Base-by-base conservation (phyloP, 2,329 filamentous ascomycete genomes). In the Paracoccidioides lutzii region DNA sequence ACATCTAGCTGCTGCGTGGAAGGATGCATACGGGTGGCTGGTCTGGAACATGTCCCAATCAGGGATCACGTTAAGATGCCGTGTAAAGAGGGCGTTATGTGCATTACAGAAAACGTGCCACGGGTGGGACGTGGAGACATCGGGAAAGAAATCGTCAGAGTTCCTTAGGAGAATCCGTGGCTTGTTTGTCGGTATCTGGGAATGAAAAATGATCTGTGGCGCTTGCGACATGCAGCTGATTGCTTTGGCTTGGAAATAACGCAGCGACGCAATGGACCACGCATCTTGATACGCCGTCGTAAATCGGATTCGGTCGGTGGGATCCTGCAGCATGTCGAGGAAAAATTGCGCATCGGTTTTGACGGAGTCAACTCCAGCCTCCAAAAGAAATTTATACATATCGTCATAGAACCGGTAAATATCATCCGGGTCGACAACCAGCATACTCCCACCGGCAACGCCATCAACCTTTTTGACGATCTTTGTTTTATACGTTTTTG, bases 51-150 rank as follows among this genome's bases (percentile, higher is more conserved):
- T 86, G 64, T 86, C 83, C 83, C 83, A 86, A 69, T 96, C 90
- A 0, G 93, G 91, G 0, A 97, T 72, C 0, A 89, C 81, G 62
- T 96, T 95, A 37, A 97, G 76, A 65, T 93, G 85, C 59, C 88
- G 83, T 1, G 86, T 90, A 12, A 97, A 75, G 0, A 97, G 76
- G 37, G 82, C 78, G 67, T 95, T 96, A 70, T 96, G 87, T 0
- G 91, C 91, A 66, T 97, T 98, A 60, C 85, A 82, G 76, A 94
- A 98, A 40, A 97, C 80, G 69, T 98, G 93, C 91, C 93, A 98
- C 0, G 90, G 81, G 59, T 98, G 93, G 5, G 86, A 89, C 0
- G 82, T 79, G 0, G 84, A 81, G 3, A 90, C 80, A 46, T 90
- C 81, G 0, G 93, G 93, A 69, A 94, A 96, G 76, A 90, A 98